phyloP scores from a whole-genome alignment of 1,284 basidiomycete species.

The Cystobasidium sp. region DNA sequence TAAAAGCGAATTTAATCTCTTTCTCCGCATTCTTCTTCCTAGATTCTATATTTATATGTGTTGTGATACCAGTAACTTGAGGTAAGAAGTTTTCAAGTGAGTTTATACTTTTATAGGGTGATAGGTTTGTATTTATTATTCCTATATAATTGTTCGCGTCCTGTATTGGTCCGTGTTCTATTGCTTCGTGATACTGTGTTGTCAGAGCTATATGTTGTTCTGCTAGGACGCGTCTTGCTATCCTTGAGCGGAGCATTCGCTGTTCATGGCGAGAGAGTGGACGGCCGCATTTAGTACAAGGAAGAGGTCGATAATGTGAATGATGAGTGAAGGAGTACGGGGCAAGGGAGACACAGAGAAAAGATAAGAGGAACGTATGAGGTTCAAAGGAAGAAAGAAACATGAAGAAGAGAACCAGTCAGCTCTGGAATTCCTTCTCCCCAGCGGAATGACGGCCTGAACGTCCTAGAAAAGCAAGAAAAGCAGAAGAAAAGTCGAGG shows the following conservation, averaged over 20 bases:
- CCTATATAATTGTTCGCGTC: conserved; percentile 70
- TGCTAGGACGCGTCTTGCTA: conserved; percentile 83
- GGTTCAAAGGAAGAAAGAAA: too few relatives aligned
- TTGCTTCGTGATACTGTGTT: conserved; percentile 62
- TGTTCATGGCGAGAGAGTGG: conserved; percentile 48
- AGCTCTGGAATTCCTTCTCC: too few relatives aligned
- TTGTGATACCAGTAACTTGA: conserved; percentile 65
- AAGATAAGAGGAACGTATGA: too few relatives aligned
- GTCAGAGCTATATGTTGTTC: conserved; percentile 87
- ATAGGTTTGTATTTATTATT: conserved; percentile 78
- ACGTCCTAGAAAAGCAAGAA: too few relatives aligned
- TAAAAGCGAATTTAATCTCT: conserved; percentile 74
- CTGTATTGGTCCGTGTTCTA: conserved; percentile 47
- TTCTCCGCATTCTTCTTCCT: conserved; percentile 62
- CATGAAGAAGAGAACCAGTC: too few relatives aligned
- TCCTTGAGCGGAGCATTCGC: conserved; percentile 86
- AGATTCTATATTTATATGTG: conserved; percentile 69
- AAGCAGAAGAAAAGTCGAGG: background rate
- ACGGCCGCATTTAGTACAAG: too few relatives aligned
- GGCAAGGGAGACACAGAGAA: too few relatives aligned
- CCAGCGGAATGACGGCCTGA: too few relatives aligned
- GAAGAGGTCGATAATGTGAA: too few relatives aligned
- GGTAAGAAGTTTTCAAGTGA: conserved; percentile 60
- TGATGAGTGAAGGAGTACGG: too few relatives aligned
- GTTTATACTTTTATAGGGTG: conserved; percentile 72